phyloP scores from a whole-genome alignment of 2,329 filamentous ascomycete species.

The Colletotrichum magnum region DNA sequence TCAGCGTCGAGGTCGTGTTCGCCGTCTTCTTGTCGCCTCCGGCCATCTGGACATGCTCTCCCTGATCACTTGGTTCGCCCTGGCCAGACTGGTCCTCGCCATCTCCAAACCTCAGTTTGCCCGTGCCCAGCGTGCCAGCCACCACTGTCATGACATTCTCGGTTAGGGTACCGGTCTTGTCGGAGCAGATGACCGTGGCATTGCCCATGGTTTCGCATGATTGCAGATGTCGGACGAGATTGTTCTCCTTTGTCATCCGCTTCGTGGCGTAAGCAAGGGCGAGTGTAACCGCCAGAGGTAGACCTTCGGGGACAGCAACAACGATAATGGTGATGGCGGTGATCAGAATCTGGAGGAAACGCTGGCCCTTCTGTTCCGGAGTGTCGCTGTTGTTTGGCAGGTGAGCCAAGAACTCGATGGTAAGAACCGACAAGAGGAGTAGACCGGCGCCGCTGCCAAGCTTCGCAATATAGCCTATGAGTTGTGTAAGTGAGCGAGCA shows the following conservation, averaged over 20 bases:
- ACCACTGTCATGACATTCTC: slow-evolving; percentile 76
- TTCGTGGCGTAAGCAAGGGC: slow-evolving; percentile 75
- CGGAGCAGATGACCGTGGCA: slow-evolving; percentile 74
- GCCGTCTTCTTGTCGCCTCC: slow-evolving; percentile 17
- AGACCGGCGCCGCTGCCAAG: slow-evolving; percentile 43
- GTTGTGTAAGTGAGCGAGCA: not conserved
- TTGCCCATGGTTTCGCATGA: slow-evolving; percentile 77
- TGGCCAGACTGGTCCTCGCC: slow-evolving; percentile 42
- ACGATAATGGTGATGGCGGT: slow-evolving; percentile 68
- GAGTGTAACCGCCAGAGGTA: slow-evolving; percentile 73
- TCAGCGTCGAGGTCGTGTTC: not conserved
- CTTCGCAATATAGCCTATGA: slow-evolving; percentile 43
- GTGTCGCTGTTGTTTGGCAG: slow-evolving; percentile 56
- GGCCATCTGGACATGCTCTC: slow-evolving; percentile 17
- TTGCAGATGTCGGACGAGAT: slow-evolving; percentile 70
- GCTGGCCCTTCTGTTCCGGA: slow-evolving; percentile 62
- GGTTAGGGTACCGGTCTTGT: slow-evolving; percentile 77
- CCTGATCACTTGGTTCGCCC: slow-evolving; percentile 22
- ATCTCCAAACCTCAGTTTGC: slow-evolving; percentile 54
- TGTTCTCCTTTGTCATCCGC: slow-evolving; percentile 74
- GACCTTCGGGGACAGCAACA: slow-evolving; percentile 72
- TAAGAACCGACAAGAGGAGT: slow-evolving; percentile 41
- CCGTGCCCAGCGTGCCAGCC: slow-evolving; percentile 64
- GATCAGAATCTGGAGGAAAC: slow-evolving; percentile 62
- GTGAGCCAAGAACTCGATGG: slow-evolving; percentile 42